These are phyloP conservation scores for Tinospora cordifolia DNA, from an alignment of 164 flowering plant species.

Conservation along the genomic window DNA sequence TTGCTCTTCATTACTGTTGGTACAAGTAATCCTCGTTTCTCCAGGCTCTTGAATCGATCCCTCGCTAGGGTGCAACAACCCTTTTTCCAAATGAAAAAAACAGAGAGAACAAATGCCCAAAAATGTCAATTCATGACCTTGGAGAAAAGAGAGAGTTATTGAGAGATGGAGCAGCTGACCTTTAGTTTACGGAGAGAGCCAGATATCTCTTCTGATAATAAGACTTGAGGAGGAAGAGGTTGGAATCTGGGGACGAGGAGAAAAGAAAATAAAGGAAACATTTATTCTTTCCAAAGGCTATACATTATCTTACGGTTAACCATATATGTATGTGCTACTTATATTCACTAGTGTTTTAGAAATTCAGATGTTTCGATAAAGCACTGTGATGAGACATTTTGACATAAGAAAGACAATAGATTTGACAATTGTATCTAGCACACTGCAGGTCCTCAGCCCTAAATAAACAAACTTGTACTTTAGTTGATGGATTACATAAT, in stretches of 20 bases:
- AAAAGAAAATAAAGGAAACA: background rate
- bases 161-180: conserved; percentile 32
- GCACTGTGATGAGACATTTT: background rate
- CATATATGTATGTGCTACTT: background rate
- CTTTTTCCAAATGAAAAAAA: conserved; percentile 25
- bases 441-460: background rate
- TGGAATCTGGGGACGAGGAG: conserved; percentile 50
- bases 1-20: conserved; percentile 51
- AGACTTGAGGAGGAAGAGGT: conserved; percentile 85
- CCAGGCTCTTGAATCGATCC: conserved; percentile 85
- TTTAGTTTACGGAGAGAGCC: conserved; percentile 88
- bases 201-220: conserved; percentile 79
- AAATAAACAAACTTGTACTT: too few species aligned
- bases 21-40: conserved; percentile 78
- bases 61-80: conserved; percentile 88
- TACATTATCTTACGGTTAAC: background rate
- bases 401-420: too few species aligned
- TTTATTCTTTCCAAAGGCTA: background rate
- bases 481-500: too few species aligned
- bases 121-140: background rate
- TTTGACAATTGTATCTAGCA: background rate
- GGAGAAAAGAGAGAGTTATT: background rate
- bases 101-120: background rate
- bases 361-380: background rate
- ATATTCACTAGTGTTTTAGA: background rate